Evolutionary conservation across 148 eudicot species (phyloP), one percentile per base, ranked within the genome.

Genomic region (Polygonum aviculare): DNA sequence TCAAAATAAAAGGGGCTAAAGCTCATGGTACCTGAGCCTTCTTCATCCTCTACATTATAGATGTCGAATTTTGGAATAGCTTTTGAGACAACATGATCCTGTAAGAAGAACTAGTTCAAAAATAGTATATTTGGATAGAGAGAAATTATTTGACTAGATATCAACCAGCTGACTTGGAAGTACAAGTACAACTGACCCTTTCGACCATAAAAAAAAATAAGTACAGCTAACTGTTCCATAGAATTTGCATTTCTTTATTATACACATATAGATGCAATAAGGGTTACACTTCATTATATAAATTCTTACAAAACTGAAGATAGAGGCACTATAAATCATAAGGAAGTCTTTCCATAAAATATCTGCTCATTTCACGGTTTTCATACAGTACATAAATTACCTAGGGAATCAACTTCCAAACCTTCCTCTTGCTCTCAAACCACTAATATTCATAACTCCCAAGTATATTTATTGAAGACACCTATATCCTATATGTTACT

Each of bases 1-100:
- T 35, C 72, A 67, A 67, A 67, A 36, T 67, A 67, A 67, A 35
- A 35, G 40, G 21, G 44, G 44, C 21, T 19, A 45, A 3, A 21
- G 36, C n/a, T 44, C 67, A 36, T 41, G 48, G 77, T 87, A 96
- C 99, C 99, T 84, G 99, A 96, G 41, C 99, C 99, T 86, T 96
- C 99, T 85, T 93, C 93, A 77, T 89, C 91, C 85, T 91, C 93
- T 22, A 91, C 92, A 57, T 71, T 67, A 82, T 79, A 96, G 47
- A 87, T 78, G 48, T 89, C 90, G 76, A 96, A 96, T 21, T 84
- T 78, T 38, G 99, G 99, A 55, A 81, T 80, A 49, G 79, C 78
- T 78, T 81, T 90, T 22, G 76, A 75, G 72, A 85, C 80, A 57
- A 45, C 72, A 48, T 85, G 83, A 79, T 81, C 84, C 90, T 88